Conservation (phyloP, 306 rosid species). For the Erythrophleum fordii region DNA sequence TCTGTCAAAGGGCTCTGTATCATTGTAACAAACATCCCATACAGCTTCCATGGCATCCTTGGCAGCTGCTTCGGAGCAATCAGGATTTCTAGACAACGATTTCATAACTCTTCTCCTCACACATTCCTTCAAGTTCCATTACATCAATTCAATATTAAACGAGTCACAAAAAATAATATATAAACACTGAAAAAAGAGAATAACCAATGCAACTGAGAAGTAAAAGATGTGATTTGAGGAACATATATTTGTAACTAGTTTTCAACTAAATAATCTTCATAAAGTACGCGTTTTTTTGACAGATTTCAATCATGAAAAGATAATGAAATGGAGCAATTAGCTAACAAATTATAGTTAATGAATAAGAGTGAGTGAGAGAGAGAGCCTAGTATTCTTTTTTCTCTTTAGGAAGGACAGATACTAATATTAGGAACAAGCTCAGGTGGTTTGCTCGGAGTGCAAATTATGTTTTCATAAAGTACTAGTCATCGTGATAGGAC, state of each 20-base stretch:
- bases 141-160: conserved; percentile 22
- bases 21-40: conserved; percentile 90
- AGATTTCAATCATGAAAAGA: conserved; percentile 9
- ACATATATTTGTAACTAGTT: no score
- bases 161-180: conserved; percentile 5
- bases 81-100: conserved; percentile 65
- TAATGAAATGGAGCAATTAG: not conserved
- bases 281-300: no score
- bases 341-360: not conserved
- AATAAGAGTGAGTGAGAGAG: not conserved
- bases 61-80: conserved; percentile 63
- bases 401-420: not conserved
- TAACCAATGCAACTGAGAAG: not conserved
- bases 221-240: conserved; percentile 1
- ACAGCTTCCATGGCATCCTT: conserved; percentile 89
- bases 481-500: not conserved
- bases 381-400: not conserved
- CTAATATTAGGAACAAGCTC: not conserved
- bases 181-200: not conserved
- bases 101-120: conserved; percentile 82
- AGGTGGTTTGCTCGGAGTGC: not conserved
- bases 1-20: conserved; percentile 76
- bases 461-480: no score
- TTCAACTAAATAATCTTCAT: no score
- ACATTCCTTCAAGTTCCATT: conserved; percentile 71